Conservation (phyloP, 495 filamentous ascomycete species). For the Penicillium lagena region DNA sequence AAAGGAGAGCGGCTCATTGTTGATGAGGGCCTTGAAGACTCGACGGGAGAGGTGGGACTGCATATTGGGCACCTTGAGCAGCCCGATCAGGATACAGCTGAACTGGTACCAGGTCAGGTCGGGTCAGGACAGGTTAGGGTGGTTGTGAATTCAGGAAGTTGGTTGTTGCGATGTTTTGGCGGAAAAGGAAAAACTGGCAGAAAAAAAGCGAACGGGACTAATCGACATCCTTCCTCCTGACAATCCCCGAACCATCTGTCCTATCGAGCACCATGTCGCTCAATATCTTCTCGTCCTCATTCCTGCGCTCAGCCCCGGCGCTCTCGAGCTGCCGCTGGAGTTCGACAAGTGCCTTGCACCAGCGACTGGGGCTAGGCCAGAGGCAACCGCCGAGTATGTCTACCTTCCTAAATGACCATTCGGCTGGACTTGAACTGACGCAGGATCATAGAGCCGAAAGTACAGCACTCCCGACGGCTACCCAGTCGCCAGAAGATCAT, state of each 20-base stretch:
- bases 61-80: conserved; percentile 43
- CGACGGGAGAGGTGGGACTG: conserved; percentile 73
- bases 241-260: not conserved
- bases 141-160: too few relatives aligned
- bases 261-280: conserved; percentile 20
- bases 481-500: conserved; percentile 29
- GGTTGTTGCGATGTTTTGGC: conserved; percentile 13
- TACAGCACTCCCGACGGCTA: conserved; percentile 17
- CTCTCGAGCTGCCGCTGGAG: conserved; percentile 32
- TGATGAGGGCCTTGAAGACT: conserved; percentile 64
- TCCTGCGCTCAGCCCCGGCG: conserved; percentile 22
- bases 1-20: conserved; percentile 53
- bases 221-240: not conserved
- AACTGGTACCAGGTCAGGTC: not conserved
- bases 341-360: conserved; percentile 25
- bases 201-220: conserved; percentile 13
- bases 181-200: conserved; percentile 24
- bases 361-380: conserved; percentile 4
- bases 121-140: too few relatives aligned
- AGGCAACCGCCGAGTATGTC: too few relatives aligned
- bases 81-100: not conserved
- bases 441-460: conserved; percentile 9
- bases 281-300: conserved; percentile 23
- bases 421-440: not conserved
- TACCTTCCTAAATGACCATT: too few relatives aligned